Evolutionary conservation across 352 stramenopile genomes (phyloP).

Genomic region (Phytophthora kernoviae): DNA sequence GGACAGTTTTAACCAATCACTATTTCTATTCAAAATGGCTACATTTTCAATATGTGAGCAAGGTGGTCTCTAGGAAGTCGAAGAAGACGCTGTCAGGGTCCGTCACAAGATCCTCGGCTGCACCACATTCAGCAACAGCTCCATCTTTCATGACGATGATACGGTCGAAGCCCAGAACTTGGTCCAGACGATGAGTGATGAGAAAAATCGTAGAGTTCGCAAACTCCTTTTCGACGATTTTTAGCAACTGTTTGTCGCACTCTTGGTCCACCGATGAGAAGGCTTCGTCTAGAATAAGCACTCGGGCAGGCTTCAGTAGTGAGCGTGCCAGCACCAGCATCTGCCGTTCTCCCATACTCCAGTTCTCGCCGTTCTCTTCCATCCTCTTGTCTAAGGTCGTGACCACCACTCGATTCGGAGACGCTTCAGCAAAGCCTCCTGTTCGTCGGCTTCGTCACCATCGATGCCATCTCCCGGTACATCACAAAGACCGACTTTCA

Average conservation of each 20-base stretch:
- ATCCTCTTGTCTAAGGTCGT: conserved; percentile 31
- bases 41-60: conserved; percentile 33
- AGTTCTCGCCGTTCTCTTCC: conserved; percentile 94
- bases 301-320: conserved; percentile 87
- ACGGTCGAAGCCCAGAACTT: conserved; percentile 92
- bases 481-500: conserved; percentile 53
- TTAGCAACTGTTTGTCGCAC: conserved; percentile 60
- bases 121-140: conserved; percentile 85
- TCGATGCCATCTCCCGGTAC: conserved; percentile 64
- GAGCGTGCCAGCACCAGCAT: conserved; percentile 94
- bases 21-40: too few species aligned
- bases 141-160: conserved; percentile 67
- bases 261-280: conserved; percentile 62
- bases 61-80: conserved; percentile 45
- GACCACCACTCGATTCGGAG: conserved; percentile 18
- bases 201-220: conserved; percentile 91
- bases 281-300: conserved; percentile 89
- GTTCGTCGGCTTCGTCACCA: conserved; percentile 48
- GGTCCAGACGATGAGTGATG: conserved; percentile 95
- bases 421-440: conserved; percentile 25
- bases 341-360: conserved; percentile 95
- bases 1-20: too few species aligned
- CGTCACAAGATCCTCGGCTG: conserved; percentile 78
- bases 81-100: conserved; percentile 41
- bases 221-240: conserved; percentile 83